Evolutionary conservation across 2,329 filamentous ascomycete genomes (phyloP), one percentile per base, ranked within the genome.

Genomic region (Fusarium nelsonii): DNA sequence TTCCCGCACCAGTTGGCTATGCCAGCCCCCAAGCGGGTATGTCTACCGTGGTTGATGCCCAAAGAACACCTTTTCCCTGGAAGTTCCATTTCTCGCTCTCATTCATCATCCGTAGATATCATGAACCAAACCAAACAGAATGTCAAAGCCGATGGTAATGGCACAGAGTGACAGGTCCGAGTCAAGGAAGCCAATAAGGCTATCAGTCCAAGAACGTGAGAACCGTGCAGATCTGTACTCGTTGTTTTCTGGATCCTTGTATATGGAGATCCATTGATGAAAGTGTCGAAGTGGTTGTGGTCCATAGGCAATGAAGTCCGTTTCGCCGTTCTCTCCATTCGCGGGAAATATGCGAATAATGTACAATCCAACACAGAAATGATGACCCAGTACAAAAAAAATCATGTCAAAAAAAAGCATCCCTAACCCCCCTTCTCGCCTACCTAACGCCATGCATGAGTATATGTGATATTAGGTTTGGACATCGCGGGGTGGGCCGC

Each of bases 291-390:
- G 71, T 75, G 63, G 44, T 74, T 62, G 68, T 73, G 56, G 56
- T 74, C 72, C 76, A 73, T 75, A 70, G 74, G 74, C 73, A 75
- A 72, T 75, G 70, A 74, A 71, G 56, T 71, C 77, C 74, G 64
- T 68, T 51, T 78, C 74, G 77, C 78, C 75, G 61, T 73, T 75
- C 73, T 75, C 69, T 75, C 77, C 69, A 76, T 79, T 78, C 79
- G 79, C 79, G 73, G 40, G 72, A 73, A 74, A 75, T 70, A 72
- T 73, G 78, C 78, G 78, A 79, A 78, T 80, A 80, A 76, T 81
- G 75, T 81, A 81, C 79, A 81, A 80, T 81, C 78, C 78, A 80
- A 80, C 75, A 76, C 54, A 69, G 58, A 76, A 76, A 76, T 66
- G 72, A 70, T 66, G 70, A 69, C 67, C 65, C 65, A 66, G 67